Percentiles rank a stretch among this genome's conserved stretches.
These are phyloP conservation scores for Dactylellina parvicollis DNA, from an alignment of 2,329 filamentous ascomycete genomes.

Conservation along the genomic window DNA sequence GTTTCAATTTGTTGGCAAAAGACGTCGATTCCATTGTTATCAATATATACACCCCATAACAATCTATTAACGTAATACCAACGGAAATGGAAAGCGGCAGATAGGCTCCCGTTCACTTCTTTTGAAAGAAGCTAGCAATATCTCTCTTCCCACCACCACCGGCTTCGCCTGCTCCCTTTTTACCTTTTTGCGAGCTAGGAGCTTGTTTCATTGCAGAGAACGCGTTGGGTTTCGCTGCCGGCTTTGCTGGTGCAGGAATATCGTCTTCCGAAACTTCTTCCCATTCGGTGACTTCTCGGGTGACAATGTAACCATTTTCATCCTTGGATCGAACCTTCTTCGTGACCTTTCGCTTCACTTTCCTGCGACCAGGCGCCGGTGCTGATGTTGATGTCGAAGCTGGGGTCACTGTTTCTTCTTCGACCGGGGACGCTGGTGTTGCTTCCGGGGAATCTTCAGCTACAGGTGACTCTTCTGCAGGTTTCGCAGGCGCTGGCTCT, in stretches of 20 bases:
- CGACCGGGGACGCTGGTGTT: constrained; percentile 55
- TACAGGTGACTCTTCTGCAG: neutral
- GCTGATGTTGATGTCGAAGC: constrained; percentile 67
- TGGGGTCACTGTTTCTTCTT: constrained; percentile 61
- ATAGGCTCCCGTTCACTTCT: constrained; percentile 21
- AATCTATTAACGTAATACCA: constrained; percentile 2
- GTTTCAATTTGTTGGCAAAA: constrained; percentile 5
- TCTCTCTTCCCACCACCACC: constrained; percentile 28
- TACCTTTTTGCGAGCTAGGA: constrained; percentile 43
- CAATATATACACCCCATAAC: constrained; percentile 5
- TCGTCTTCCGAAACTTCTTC: constrained; percentile 51
- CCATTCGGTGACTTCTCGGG: constrained; percentile 45
- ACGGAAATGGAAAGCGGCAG: neutral
- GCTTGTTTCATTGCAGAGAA: constrained; percentile 52
- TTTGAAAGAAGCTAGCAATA: constrained; percentile 50
- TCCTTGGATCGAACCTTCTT: constrained; percentile 89
- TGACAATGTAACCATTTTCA: constrained; percentile 82
- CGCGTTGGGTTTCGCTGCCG: constrained; percentile 45
- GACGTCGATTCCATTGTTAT: neutral
- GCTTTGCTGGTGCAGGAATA: constrained; percentile 36
- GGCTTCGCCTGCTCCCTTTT: constrained; percentile 35
- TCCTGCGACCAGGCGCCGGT: constrained; percentile 72
- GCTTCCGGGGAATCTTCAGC: constrained; percentile 21
- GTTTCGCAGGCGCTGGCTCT: constrained; percentile 26
- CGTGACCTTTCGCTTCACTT: constrained; percentile 81